phyloP scores from a whole-genome alignment of 495 filamentous ascomycete genomes.

The Lasiosphaeria ovina region DNA sequence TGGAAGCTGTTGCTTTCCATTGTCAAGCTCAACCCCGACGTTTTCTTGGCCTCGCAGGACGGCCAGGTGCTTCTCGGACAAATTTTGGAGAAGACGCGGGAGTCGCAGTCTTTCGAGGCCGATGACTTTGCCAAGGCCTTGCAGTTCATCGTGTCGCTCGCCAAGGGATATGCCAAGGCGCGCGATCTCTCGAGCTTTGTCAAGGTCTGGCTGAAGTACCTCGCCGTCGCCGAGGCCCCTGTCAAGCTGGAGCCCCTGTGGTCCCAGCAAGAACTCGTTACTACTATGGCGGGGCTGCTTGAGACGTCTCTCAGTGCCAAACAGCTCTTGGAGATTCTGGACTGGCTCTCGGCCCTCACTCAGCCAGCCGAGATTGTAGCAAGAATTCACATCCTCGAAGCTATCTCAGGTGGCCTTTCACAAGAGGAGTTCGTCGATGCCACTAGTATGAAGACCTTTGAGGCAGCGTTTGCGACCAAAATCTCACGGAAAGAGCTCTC shows the following conservation, averaged over 20 bases:
- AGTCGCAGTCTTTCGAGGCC: conserved; percentile 3
- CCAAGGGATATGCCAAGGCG: conserved; percentile 60
- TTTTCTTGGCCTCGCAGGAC: conserved; percentile 53
- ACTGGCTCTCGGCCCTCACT: conserved; percentile 35
- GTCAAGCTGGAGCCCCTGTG: conserved; percentile 48
- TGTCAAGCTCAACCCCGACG: conserved; percentile 64
- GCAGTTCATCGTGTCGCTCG: conserved; percentile 54
- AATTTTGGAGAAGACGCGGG: conserved; percentile 33
- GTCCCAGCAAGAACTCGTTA: conserved; percentile 60
- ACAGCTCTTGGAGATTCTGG: conserved; percentile 48
- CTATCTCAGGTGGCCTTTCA: conserved; percentile 45
- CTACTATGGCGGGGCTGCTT: conserved; percentile 39
- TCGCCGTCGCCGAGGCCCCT: conserved; percentile 47
- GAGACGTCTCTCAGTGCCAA: conserved; percentile 43
- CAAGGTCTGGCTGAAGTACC: conserved; percentile 61
- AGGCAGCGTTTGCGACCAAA: conserved; percentile 15
- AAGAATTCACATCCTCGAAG: conserved; percentile 44
- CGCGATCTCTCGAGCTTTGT: conserved; percentile 68
- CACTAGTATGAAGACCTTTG: conserved; percentile 32
- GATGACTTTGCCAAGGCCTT: conserved; percentile 20
- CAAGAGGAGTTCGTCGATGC: conserved; percentile 43
- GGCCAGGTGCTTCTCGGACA: conserved; percentile 35
- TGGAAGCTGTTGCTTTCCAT: conserved; percentile 63
- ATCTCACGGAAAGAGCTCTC: conserved; percentile 22
- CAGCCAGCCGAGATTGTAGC: conserved; percentile 23